A percentile compares a stretch with the other conserved stretches of the same genome.
These are phyloP conservation scores for Tetracentron sinense DNA, from an alignment of 164 flowering plant species.

Conservation along the genomic window DNA sequence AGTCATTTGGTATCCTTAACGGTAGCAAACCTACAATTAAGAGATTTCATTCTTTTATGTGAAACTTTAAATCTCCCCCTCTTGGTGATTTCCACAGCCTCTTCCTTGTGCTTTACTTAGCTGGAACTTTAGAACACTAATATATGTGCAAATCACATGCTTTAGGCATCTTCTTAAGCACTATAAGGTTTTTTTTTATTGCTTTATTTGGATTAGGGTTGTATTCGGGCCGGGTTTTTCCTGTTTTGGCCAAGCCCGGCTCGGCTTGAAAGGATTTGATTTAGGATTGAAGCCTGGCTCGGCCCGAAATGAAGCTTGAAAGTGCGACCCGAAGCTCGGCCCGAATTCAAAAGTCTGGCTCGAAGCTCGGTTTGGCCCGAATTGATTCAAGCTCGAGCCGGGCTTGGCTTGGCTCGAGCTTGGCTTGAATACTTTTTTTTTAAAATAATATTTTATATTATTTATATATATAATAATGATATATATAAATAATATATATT, in stretches of 20 bases:
- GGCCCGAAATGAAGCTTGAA: too few species aligned
- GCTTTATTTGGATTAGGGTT: not conserved
- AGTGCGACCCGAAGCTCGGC: too few species aligned
- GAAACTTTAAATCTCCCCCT: not conserved
- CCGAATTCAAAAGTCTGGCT: too few species aligned
- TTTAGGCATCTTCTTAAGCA: constrained; percentile 3
- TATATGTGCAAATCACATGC: constrained; percentile 15
- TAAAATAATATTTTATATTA: too few species aligned
- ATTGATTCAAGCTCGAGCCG: too few species aligned
- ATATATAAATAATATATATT: too few species aligned
- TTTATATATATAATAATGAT: too few species aligned
- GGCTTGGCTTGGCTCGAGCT: too few species aligned
- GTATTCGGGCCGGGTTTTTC: not conserved
- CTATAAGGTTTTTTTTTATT: not conserved
- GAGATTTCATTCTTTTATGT: not conserved
- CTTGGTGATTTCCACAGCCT: constrained; percentile 16
- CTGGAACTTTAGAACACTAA: constrained; percentile 7
- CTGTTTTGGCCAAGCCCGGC: not conserved
- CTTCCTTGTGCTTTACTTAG: not conserved
- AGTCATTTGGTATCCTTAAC: constrained; percentile 30
- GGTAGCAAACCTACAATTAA: constrained; percentile 23
- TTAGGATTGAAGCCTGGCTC: too few species aligned
- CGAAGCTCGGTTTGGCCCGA: too few species aligned
- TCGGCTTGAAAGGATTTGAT: too few species aligned
- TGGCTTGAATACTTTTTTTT: too few species aligned